Evolutionary conservation across 2,329 filamentous ascomycete species (phyloP).

Genomic region (Arachnopeziza araneosa): DNA sequence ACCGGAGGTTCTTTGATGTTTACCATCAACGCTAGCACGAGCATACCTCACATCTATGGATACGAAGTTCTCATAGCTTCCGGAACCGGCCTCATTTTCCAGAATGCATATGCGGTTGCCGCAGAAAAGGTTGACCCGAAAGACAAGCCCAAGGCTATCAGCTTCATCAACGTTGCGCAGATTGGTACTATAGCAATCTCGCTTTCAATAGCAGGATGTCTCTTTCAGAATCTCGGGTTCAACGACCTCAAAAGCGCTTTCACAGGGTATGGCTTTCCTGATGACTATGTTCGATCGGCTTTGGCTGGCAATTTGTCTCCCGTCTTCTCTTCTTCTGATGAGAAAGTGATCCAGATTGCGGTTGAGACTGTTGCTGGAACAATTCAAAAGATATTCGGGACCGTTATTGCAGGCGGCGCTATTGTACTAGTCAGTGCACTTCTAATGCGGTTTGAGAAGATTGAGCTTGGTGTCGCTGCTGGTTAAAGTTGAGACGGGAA

Average conservation of each 20-base stretch:
- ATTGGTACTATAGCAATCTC: conserved; percentile 29
- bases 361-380: conserved; percentile 46
- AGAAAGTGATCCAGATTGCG: conserved; percentile 17
- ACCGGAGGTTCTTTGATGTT: conserved; percentile 26
- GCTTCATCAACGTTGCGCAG: conserved; percentile 33
- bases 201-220: conserved; percentile 30
- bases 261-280: conserved; percentile 10
- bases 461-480: too few relatives aligned
- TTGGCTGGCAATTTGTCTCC: conserved; percentile 14
- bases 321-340: conserved; percentile 1
- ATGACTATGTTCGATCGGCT: conserved; percentile 21
- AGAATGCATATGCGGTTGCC: conserved; percentile 32
- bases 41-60: conserved; percentile 25
- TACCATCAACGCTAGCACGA: conserved; percentile 22
- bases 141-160: conserved; percentile 27
- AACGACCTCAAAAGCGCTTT: conserved; percentile 23
- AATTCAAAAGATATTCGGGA: not conserved
- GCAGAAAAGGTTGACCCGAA: conserved; percentile 28
- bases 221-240: conserved; percentile 32
- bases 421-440: not conserved
- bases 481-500: too few relatives aligned
- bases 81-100: conserved; percentile 33
- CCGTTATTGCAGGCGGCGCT: not conserved
- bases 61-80: conserved; percentile 34
- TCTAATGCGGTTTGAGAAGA: conserved; percentile 2